Base-by-base conservation (phyloP, 805 yeast genomes). In the Ogataea minuta region DNA sequence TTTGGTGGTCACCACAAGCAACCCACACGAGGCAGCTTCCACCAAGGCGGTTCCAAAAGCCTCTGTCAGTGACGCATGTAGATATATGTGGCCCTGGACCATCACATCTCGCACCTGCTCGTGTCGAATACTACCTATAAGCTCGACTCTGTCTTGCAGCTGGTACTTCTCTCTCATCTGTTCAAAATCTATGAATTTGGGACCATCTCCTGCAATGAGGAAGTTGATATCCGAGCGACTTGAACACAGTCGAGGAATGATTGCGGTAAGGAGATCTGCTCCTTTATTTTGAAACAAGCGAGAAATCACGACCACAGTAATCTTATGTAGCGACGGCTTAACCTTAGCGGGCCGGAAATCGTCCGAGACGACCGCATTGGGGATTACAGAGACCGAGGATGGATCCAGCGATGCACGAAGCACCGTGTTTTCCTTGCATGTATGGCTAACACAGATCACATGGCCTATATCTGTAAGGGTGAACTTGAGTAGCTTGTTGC, bases 21-120 rank as follows among this genome's bases (percentile, higher is more conserved):
- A 61, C 0, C 97, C 97, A 67, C 98, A 93, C 1, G 95, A 84
- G 0, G 97, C 99, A 0, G 99, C 99, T 59, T 93, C 99, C 0
- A 93, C 96, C 9, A 93, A 66, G 0, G 88, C 98, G 0, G 99
- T 93, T 2, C 99, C 99, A 64, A 93, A 93, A 0, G 98, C 99
- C 59, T 93, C 99, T 0, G 98, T 93, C 28, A 93, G 69, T 1
- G 96, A 81, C 0, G 99, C 90, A 62, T 93, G 98, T 20, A 93
- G 63, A 58, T 90, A 93, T 9, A 93, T 91, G 53, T 93, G 95
- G 13, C 99, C 99, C 46, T 79, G 76, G 5, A 89, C 79, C 95
- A 93, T 87, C 9, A 91, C 85, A 50, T 90, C 88, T 34, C 98
- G 69, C 7, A 93, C 99, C 50, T 84, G 81, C 58, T 93, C 98